These are phyloP conservation scores for Microcyclospora pomicola DNA, from an alignment of 2,329 filamentous ascomycete species.

Conservation along the genomic window DNA sequence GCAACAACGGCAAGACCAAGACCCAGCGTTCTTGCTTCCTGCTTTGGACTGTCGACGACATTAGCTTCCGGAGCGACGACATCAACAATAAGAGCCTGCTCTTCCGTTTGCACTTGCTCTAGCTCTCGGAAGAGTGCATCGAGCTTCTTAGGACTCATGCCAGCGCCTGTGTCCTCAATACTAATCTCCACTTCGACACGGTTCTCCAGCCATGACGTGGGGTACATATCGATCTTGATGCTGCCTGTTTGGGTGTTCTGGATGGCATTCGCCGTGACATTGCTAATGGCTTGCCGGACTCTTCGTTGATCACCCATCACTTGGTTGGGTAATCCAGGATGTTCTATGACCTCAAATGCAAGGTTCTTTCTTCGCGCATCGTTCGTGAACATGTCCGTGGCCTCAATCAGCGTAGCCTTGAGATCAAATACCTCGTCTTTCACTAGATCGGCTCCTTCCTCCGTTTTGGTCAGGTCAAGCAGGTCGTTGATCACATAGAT, in stretches of 20 bases:
- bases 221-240: conserved; percentile 57
- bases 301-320: conserved; percentile 69
- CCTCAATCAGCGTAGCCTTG: conserved; percentile 56
- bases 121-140: conserved; percentile 48
- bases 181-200: conserved; percentile 59
- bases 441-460: conserved; percentile 64
- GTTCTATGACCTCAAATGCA: conserved; percentile 51
- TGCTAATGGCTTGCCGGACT: conserved; percentile 70
- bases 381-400: conserved; percentile 56
- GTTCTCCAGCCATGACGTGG: conserved; percentile 38
- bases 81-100: conserved; percentile 34
- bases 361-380: conserved; percentile 68
- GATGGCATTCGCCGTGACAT: conserved; percentile 73
- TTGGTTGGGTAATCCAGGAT: conserved; percentile 52
- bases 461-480: conserved; percentile 74
- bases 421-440: conserved; percentile 74
- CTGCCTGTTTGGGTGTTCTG: conserved; percentile 57
- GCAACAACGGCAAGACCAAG: conserved; percentile 82
- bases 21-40: conserved; percentile 44
- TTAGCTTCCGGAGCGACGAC: conserved; percentile 17
- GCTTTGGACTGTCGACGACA: conserved; percentile 9
- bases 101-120: conserved; percentile 49
- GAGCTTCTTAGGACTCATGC: conserved; percentile 43
- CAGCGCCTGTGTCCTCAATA: conserved; percentile 61
- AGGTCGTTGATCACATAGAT: conserved; percentile 93